These are phyloP conservation scores for Cryphonectria japonica DNA, from an alignment of 2,329 filamentous ascomycete genomes.

Conservation along the genomic window DNA sequence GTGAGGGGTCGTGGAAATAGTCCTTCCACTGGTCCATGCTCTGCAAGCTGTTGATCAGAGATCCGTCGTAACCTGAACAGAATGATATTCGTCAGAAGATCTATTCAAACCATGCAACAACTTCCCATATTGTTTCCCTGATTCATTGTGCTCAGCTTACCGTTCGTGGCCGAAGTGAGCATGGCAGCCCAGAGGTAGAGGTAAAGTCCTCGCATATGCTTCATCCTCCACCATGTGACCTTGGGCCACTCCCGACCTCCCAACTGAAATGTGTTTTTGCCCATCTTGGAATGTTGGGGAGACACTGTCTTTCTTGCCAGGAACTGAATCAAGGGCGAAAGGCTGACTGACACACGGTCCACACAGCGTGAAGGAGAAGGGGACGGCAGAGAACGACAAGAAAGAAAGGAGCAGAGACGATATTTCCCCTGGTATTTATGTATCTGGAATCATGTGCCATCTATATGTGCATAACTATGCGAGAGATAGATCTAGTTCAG, in stretches of 20 bases:
- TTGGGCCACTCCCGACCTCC: constrained; percentile 35
- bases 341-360: background rate
- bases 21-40: constrained; percentile 48
- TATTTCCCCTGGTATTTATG: background rate
- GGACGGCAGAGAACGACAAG: too few species aligned
- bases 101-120: too few species aligned
- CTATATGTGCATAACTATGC: constrained; percentile 18
- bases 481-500: background rate
- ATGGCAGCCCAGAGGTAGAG: constrained; percentile 41
- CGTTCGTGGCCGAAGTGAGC: constrained; percentile 42
- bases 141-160: constrained; percentile 31
- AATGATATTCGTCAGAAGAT: background rate
- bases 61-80: constrained; percentile 44
- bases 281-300: constrained; percentile 28
- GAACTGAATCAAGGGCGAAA: background rate
- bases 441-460: background rate
- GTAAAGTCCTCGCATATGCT: constrained; percentile 39
- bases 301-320: background rate
- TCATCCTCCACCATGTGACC: constrained; percentile 39
- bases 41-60: constrained; percentile 52
- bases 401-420: background rate
- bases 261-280: constrained; percentile 33
- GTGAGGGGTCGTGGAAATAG: constrained; percentile 38
- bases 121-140: too few species aligned
- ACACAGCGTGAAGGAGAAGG: background rate